Evolutionary conservation across 768 basidiomycete genomes (phyloP), one percentile per base, ranked within the genome.

Genomic region (Dentipellis fragilis): DNA sequence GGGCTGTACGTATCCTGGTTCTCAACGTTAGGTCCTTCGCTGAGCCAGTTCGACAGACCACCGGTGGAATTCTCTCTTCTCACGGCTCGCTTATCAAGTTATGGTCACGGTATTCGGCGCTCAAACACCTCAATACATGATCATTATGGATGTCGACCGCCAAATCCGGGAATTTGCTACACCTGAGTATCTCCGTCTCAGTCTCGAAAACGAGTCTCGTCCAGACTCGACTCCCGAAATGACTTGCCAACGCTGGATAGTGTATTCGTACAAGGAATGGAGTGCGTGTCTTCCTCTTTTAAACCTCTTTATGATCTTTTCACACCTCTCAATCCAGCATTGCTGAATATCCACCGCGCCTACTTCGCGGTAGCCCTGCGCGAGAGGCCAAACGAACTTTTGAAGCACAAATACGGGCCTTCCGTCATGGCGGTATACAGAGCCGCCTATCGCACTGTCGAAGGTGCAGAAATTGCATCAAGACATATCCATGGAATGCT

Each of bases 381-480:
- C 51, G 85, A 86, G 47, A 71, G 72, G 50, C 80, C 82, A 0
- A 61, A 68, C 8, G 81, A 87, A 54, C 70, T 81, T 2, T 70
- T 83, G 49, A 74, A 74, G 55, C 85, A 88, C 62, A 75, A 72
- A 61, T 87, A 81, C 65, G 75, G 80, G 0, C 80, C 83, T 1
- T 89, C 87, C 1, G 82, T 87, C 5, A 76, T 85, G 66, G 83
- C 87, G 0, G 79, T 80, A 12, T 88, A 85, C 67, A 82, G 84
- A 2, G 84, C 84, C 1, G 81, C 85, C 4, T 87, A 84, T 80
- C 72, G 85, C 14, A 62, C 87, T 34, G 79, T 83, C 40, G 72
- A 77, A 48, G 73, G 73, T 0, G 68, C 84, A 52, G 68, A 69
- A 16, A 65, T 73, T n/a, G 67, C 73, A 1, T 78, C 76, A 68